These are phyloP conservation scores for Taiozyma sp. DNA, from an alignment of 1,139 yeast species.

Conservation along the genomic window DNA sequence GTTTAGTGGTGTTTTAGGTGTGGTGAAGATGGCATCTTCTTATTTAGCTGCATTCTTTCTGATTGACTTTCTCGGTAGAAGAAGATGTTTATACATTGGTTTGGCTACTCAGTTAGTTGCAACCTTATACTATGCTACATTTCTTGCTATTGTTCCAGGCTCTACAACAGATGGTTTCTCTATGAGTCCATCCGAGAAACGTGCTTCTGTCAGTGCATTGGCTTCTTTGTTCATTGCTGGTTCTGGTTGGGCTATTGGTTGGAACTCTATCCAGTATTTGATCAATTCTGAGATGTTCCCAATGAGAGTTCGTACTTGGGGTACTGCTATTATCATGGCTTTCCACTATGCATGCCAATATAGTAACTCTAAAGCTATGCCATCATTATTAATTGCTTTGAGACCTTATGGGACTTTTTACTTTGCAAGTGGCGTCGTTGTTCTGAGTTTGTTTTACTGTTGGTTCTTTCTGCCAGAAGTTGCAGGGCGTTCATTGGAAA, in stretches of 20 bases:
- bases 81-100: constrained; percentile 38
- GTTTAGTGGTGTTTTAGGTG: constrained; percentile 53
- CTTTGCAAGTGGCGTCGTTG: constrained; percentile 44
- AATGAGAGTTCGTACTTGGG: constrained; percentile 47
- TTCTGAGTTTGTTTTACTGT: constrained; percentile 41
- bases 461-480: constrained; percentile 50
- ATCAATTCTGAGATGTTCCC: constrained; percentile 59
- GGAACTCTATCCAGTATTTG: constrained; percentile 55
- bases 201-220: constrained; percentile 46
- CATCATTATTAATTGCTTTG: constrained; percentile 46
- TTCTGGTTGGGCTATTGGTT: constrained; percentile 61
- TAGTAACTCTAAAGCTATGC: constrained; percentile 56
- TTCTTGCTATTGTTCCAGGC: constrained; percentile 42
- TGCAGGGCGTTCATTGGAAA: constrained; percentile 49
- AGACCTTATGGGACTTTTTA: constrained; percentile 49
- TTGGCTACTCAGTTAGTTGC: constrained; percentile 32
- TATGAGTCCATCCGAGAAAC: constrained; percentile 30
- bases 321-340: constrained; percentile 51
- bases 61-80: constrained; percentile 44
- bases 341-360: constrained; percentile 58
- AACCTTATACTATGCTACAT: constrained; percentile 38
- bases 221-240: constrained; percentile 52
- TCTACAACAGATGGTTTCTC: constrained; percentile 31
- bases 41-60: constrained; percentile 41
- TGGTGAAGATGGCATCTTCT: constrained; percentile 41